Percentiles rank a stretch among this genome's conserved stretches.
Evolutionary conservation across 2,329 filamentous ascomycete genomes (phyloP).

Genomic region (Coniochaeta pulveracea): DNA sequence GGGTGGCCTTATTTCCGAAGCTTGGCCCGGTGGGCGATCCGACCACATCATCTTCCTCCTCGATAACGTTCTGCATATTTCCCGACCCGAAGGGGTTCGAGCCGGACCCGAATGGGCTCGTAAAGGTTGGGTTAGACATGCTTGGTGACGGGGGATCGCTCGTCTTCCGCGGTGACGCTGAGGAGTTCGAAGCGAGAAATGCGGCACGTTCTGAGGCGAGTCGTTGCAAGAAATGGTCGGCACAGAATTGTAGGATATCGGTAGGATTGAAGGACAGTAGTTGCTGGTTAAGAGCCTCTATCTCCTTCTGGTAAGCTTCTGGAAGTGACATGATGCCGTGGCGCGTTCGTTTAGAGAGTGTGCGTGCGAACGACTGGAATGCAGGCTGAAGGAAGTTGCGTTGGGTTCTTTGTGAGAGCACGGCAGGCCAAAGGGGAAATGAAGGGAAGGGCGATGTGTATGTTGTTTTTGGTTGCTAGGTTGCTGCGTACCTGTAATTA

Average conservation of each 20-base stretch:
- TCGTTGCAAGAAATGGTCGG: conserved; percentile 54
- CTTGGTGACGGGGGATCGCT: not conserved
- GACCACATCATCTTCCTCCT: conserved; percentile 69
- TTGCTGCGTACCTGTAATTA: conserved; percentile 1
- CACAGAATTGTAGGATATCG: conserved; percentile 60
- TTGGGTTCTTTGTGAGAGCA: conserved; percentile 1
- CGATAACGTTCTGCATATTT: conserved; percentile 48
- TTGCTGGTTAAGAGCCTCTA: conserved; percentile 51
- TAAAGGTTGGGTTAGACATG: conserved; percentile 70
- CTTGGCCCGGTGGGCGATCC: conserved; percentile 60
- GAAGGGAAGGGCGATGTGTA: no score
- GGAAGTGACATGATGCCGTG: conserved; percentile 35
- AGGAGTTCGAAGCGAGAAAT: conserved; percentile 24
- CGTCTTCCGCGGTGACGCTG: conserved; percentile 13
- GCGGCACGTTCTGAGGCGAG: conserved; percentile 53
- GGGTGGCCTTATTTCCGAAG: conserved; percentile 34
- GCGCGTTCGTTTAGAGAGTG: no score
- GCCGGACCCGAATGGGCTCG: conserved; percentile 56
- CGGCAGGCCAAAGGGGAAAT: not conserved
- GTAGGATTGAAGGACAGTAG: conserved; percentile 44
- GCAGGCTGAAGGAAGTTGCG: not conserved
- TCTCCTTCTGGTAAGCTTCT: conserved; percentile 47
- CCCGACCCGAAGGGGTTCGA: conserved; percentile 60
- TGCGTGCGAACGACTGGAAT: conserved; percentile 1
- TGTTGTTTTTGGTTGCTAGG: conserved; percentile 1